Evolutionary conservation across 2,329 filamentous ascomycete genomes (phyloP).

Genomic region (Hymenoscyphus albidus): DNA sequence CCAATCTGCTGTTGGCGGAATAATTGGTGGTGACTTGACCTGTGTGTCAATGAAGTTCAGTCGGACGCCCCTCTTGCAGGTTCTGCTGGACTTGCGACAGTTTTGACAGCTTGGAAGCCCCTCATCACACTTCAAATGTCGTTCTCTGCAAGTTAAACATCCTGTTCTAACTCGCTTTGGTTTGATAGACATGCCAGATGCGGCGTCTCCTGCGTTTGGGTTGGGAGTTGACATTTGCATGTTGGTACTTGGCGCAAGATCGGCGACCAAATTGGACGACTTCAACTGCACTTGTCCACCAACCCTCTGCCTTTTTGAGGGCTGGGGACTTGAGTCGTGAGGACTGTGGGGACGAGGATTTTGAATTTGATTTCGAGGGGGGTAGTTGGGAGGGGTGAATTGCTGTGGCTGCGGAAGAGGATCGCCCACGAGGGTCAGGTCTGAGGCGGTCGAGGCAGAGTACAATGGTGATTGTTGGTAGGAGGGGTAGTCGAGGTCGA

Average conservation of each 20-base stretch:
- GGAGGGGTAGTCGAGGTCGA: conserved; percentile 27
- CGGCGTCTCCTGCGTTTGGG: conserved; percentile 18
- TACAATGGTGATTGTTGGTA: conserved; percentile 31
- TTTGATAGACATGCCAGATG: conserved; percentile 43
- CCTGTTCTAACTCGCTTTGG: conserved; percentile 86
- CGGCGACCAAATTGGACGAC: conserved; percentile 7
- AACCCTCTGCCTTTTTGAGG: conserved; percentile 25
- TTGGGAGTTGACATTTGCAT: conserved; percentile 31
- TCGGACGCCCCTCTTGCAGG: conserved; percentile 80
- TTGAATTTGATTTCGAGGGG: conserved; percentile 6
- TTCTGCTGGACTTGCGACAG: conserved; percentile 80
- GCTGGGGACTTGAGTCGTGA: conserved; percentile 24
- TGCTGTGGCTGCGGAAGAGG: conserved; percentile 19
- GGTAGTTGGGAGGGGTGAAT: conserved; percentile 26
- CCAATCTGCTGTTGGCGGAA: conserved; percentile 62
- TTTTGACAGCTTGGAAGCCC: conserved; percentile 62
- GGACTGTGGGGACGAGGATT: neutral
- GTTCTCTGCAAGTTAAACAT: conserved; percentile 83
- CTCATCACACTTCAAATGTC: conserved; percentile 90
- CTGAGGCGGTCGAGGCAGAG: conserved; percentile 30
- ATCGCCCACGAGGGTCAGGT: conserved; percentile 29
- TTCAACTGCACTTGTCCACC: conserved; percentile 14
- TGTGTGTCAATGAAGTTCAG: conserved; percentile 90
- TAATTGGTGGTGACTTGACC: conserved; percentile 60
- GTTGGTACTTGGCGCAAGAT: conserved; percentile 13